Percentiles rank a stretch among this genome's conserved stretches.
Evolutionary conservation across 78 protist genomes (phyloP).

Genomic region (Creolimax fragrantissima): DNA sequence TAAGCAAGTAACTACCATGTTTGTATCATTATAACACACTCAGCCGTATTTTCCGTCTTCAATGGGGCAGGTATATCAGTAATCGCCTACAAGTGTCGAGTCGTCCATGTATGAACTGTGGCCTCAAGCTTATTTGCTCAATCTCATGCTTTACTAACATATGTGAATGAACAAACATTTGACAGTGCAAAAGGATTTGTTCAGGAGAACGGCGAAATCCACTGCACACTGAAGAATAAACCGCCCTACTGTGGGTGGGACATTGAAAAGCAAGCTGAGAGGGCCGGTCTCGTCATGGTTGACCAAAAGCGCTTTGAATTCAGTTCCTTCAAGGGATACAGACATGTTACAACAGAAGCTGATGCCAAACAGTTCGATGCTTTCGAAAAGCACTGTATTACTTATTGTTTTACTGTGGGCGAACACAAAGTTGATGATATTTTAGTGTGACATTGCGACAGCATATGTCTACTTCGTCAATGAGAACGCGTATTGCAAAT

Average conservation of each 20-base stretch:
- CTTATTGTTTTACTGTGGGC: background rate
- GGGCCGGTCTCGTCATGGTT: background rate
- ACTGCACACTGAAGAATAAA: background rate
- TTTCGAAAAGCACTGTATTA: background rate
- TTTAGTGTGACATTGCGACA: background rate
- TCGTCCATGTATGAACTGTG: too few species aligned
- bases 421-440: background rate
- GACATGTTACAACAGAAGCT: background rate
- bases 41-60: too few species aligned
- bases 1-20: too few species aligned
- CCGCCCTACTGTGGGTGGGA: conserved; percentile 23
- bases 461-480: too few species aligned
- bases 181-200: background rate
- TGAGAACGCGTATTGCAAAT: too few species aligned
- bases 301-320: background rate
- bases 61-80: too few species aligned
- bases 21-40: too few species aligned
- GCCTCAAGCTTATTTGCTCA: too few species aligned
- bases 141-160: too few species aligned
- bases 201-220: background rate
- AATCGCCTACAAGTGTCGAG: too few species aligned
- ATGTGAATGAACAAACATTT: too few species aligned
- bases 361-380: conserved; percentile 3
- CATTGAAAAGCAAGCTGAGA: background rate
- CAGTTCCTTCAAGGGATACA: background rate